Evolutionary conservation across 345 rosid species (phyloP).

Genomic region (Erodium maritimum): DNA sequence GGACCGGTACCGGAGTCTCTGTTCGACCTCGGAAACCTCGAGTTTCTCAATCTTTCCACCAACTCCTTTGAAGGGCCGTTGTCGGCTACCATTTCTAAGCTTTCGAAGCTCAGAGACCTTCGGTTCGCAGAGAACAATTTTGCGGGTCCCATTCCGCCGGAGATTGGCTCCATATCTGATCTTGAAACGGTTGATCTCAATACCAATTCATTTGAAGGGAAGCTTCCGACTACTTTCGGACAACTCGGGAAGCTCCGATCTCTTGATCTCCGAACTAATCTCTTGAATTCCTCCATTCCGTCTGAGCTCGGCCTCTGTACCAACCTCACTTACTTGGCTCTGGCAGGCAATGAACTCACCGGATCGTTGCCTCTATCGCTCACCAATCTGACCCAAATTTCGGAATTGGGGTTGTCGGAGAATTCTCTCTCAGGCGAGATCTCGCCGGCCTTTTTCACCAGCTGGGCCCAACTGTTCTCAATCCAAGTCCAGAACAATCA

Average conservation of each 20-base stretch:
- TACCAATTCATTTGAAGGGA: conserved; percentile 34
- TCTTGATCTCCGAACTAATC: conserved; percentile 29
- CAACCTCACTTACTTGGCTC: conserved; percentile 40
- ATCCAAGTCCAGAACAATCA: conserved; percentile 42
- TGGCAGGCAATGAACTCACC: conserved; percentile 36
- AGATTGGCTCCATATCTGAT: conserved; percentile 24
- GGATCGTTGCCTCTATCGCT: conserved; percentile 45
- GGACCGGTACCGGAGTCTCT: conserved; percentile 38
- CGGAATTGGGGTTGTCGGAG: conserved; percentile 22
- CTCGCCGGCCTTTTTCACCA: conserved; percentile 26
- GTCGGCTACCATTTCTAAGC: conserved; percentile 33
- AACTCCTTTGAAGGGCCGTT: conserved; percentile 37
- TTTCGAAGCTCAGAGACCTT: conserved; percentile 35
- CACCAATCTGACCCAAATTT: conserved; percentile 27
- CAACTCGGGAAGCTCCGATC: conserved; percentile 23
- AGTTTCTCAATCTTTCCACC: conserved; percentile 21
- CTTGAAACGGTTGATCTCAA: conserved; percentile 30
- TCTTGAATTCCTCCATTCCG: conserved; percentile 44
- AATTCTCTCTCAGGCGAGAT: conserved; percentile 39
- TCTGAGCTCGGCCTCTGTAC: conserved; percentile 40
- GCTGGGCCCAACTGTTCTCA: conserved; percentile 35
- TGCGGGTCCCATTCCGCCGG: conserved; percentile 30
- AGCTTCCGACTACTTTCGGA: conserved; percentile 47
- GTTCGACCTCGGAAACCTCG: conserved; percentile 34
- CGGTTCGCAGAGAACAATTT: conserved; percentile 24